Conservation (phyloP, 371 early-diverging fungal genomes). For the Actinomortierella wolfii region DNA sequence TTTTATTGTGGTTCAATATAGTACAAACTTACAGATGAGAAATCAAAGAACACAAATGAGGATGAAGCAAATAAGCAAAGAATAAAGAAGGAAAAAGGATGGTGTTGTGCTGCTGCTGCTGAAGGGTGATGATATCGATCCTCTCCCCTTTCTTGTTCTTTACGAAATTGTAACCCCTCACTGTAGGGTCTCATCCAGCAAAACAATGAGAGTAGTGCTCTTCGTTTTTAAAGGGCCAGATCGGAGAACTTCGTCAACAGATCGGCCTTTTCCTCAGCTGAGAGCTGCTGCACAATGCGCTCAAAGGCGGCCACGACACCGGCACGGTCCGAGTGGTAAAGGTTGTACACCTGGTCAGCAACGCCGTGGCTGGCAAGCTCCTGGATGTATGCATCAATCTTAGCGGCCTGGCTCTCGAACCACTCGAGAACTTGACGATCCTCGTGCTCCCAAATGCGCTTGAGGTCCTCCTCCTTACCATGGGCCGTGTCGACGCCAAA, state of each 20-base stretch:
- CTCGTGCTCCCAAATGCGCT: conserved; percentile 53
- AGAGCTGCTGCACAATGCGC: conserved; percentile 34
- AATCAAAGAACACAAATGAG: too few relatives aligned
- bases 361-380: conserved; percentile 49
- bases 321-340: conserved; percentile 40
- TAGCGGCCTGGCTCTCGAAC: conserved; percentile 61
- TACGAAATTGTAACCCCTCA: too few relatives aligned
- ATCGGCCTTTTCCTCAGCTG: conserved; percentile 42
- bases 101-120: too few relatives aligned
- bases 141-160: too few relatives aligned
- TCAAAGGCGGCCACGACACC: conserved; percentile 47
- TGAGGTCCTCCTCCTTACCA: conserved; percentile 36
- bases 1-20: too few relatives aligned
- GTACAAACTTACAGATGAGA: too few relatives aligned
- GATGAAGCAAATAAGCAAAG: too few relatives aligned
- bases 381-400: conserved; percentile 53
- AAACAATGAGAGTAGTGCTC: too few relatives aligned
- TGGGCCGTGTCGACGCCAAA: conserved; percentile 50
- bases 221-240: conserved; percentile 16
- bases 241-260: conserved; percentile 38
- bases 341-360: conserved; percentile 27
- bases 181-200: too few relatives aligned
- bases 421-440: conserved; percentile 66
- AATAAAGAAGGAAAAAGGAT: too few relatives aligned
- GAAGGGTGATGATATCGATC: too few relatives aligned